Conservation (phyloP, 768 basidiomycete genomes). For the Rhizopogon roseolus region DNA sequence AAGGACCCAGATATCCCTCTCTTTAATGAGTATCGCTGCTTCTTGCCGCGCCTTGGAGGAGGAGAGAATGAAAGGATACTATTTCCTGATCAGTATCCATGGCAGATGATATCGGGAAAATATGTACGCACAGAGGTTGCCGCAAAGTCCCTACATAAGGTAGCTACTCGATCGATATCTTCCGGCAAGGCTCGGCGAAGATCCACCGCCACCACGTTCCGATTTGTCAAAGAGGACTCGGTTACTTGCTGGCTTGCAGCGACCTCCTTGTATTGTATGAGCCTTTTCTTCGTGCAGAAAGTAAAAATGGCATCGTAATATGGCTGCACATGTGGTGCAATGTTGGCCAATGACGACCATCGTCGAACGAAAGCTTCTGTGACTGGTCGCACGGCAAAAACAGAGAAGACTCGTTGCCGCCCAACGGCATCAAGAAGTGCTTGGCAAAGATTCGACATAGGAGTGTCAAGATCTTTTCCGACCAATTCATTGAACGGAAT, state of each 20-base stretch:
- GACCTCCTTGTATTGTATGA: constrained; percentile 13
- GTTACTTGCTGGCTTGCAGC: neutral
- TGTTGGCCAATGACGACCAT: constrained; percentile 46
- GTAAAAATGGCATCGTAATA: constrained; percentile 62
- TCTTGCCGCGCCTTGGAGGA: constrained; percentile 41
- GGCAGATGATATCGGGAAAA: neutral
- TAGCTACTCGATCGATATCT: constrained; percentile 34
- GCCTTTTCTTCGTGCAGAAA: constrained; percentile 44
- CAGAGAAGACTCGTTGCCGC: constrained; percentile 50
- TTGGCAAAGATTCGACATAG: neutral
- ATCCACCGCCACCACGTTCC: constrained; percentile 11
- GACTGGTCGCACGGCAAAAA: constrained; percentile 52
- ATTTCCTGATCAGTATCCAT: neutral
- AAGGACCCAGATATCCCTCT: constrained; percentile 56
- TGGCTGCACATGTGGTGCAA: constrained; percentile 30
- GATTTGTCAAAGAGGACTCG: constrained; percentile 4
- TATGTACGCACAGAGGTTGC: constrained; percentile 44
- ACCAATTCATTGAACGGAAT: constrained; percentile 36
- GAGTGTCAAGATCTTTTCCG: constrained; percentile 23
- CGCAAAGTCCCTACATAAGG: constrained; percentile 54
- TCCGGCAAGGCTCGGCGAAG: constrained; percentile 27
- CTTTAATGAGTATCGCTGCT: constrained; percentile 42
- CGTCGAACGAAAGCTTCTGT: constrained; percentile 38
- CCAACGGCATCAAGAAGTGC: constrained; percentile 31
- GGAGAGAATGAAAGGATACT: constrained; percentile 54